Base-by-base conservation (phyloP, 257 asterid species). In the Rauvolfia tetraphylla region DNA sequence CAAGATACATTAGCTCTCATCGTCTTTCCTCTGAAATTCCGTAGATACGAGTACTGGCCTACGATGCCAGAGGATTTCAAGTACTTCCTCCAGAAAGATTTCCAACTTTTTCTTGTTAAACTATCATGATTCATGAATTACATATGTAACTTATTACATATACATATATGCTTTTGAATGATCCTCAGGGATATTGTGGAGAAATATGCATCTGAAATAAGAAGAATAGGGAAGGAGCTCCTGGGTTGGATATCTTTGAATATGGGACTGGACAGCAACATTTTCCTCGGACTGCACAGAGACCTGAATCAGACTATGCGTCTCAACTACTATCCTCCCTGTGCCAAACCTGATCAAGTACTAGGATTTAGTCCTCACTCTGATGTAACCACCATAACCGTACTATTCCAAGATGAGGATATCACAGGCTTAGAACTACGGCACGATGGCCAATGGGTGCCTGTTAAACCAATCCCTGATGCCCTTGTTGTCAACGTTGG, bases 331-430 rank as follows among this genome's bases (percentile, higher is more conserved):
- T 85, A 85, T 31, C 89, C 87, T 7, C 77, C 75, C 9, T 83
- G 89, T 74, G 78, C 79, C 25, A 79, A 86, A 22, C 86, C 90
- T 57, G 87, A 85, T 75, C 68, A 81, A 71, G 88, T 87, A 71
- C 82, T 85, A 18, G 90, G 87, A 33, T 82, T 87, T 44, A 85
- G 88, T 71, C 90, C 88, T 20, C 88, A 83, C 73, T 81, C 87
- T 22, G 86, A 87, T 62, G 3, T 58, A 70, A 75, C 74, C 81
- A 81, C 88, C 71, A 81, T 84, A 25, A 87, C 85, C 36, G 13
- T 87, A 59, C 79, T 84, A 25, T 15, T 75, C 18, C 88, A 87
- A 75, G 88, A 87, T 25, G 87, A 81, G 7, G 83, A 73, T 8
- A 11, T 79, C 39, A 63, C 82, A 0, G 87, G 81, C 56, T 79